Base-by-base conservation (phyloP, 176 grass and related monocot species). In the Lolium multiflorum region DNA sequence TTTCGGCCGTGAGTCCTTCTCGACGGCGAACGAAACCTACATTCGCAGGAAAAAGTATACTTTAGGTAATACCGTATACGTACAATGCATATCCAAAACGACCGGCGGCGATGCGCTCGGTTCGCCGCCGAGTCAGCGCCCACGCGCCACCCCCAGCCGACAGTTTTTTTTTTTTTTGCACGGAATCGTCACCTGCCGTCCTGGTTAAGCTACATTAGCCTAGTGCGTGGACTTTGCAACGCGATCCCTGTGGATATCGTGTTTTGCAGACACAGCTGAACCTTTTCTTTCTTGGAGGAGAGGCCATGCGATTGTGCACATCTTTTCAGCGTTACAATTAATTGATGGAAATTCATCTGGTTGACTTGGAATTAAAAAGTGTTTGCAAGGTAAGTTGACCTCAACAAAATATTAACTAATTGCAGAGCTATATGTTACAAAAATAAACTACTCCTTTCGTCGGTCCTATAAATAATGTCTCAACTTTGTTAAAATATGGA, bases 261-360 rank as follows among this genome's bases (percentile, higher is more conserved):
- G 1, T 82, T 76, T 58, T 24, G 17, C 71, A 9, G 0, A 37
- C 4, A 6, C 0, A 9, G 6, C 6, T 41, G 39, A 6, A 43
- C 4, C 6, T 14, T 56, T 88, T 37, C 14, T 84, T 89, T 37
- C 67, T 73, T 79, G 81, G 44, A 38, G n/a, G 25, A 54, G 64
- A 79, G 74, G 81, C 38, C 8, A 83, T 25, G 3, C 14, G 10
- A 17, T 17, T 3, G 0, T 10, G 0, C 26, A 60, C 14, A 46
- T 41, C 49, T 46, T 46, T 9, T 46, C 84, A n/a, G 24, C 60
- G 7, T 59, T 56, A 1, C n/a, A n/a, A 51, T 51, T 51, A 21
- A 59, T 21, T 21, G 6, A 10, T 14, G 16, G 5, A 0, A 4
- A 11, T 38, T 35, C 7, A 2, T 7, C 6, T 9, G 64, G 15